phyloP scores from a whole-genome alignment of 371 early-diverging fungal species.

The Nematocida sp. region DNA sequence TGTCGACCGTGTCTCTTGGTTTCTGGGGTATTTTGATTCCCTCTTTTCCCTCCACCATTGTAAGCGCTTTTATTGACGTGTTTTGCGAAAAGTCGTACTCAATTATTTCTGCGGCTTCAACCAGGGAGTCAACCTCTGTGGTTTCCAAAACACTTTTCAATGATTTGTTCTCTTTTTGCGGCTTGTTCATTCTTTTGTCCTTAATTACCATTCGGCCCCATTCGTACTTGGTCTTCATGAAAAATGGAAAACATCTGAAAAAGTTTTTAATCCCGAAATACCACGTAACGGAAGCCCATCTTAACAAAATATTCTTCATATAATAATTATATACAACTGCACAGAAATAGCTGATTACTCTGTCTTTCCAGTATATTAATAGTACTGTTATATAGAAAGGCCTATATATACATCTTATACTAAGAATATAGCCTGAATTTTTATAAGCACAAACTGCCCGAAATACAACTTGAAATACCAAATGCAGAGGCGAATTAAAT shows the following conservation, averaged over 20 bases:
- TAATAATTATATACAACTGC: neutral
- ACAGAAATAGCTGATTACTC: too few relatives aligned
- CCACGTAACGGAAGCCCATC: neutral
- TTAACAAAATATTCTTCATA: conserved; percentile 9
- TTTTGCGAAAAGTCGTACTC: conserved; percentile 54
- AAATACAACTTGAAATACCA: too few relatives aligned
- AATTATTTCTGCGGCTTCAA: conserved; percentile 56
- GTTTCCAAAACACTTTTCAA: conserved; percentile 53
- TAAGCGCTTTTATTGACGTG: conserved; percentile 9
- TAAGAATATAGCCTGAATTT: too few relatives aligned
- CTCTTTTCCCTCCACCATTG: neutral
- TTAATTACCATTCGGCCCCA: conserved; percentile 65
- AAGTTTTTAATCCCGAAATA: neutral
- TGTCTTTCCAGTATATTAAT: too few relatives aligned
- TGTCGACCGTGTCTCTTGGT: conserved; percentile 39
- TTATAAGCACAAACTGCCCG: too few relatives aligned
- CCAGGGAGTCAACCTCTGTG: conserved; percentile 35
- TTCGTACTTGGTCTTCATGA: conserved; percentile 61
- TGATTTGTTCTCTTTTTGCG: conserved; percentile 45
- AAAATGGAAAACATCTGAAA: neutral
- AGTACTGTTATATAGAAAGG: too few relatives aligned
- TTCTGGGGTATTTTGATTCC: conserved; percentile 60
- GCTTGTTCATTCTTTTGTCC: conserved; percentile 62
- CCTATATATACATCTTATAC: too few relatives aligned
- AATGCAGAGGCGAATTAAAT: too few relatives aligned